Conservation (phyloP, 2,329 filamentous ascomycete species). For the Rhinocladiella similis region DNA sequence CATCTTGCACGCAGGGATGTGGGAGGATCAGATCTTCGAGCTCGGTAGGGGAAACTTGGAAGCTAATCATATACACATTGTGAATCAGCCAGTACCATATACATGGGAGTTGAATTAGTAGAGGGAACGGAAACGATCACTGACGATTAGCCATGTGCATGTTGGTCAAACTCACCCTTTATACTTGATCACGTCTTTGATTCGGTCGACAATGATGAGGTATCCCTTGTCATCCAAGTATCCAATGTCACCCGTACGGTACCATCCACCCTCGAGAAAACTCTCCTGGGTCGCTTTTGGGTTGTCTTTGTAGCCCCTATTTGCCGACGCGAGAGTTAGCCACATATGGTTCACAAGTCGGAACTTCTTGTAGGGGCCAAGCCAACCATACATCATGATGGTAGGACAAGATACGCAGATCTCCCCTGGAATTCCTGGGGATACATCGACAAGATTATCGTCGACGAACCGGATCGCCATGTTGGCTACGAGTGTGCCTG, state of each 20-base stretch:
- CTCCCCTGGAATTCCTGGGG: not conserved
- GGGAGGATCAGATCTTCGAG: slow-evolving; percentile 57
- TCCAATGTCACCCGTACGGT: slow-evolving; percentile 85
- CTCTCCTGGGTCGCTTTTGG: slow-evolving; percentile 3
- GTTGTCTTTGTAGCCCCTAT: slow-evolving; percentile 10
- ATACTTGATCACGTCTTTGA: slow-evolving; percentile 65
- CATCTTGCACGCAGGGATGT: slow-evolving; percentile 56
- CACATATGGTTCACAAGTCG: not conserved
- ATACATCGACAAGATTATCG: slow-evolving; percentile 1
- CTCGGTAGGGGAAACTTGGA: slow-evolving; percentile 69
- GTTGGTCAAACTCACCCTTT: slow-evolving; percentile 49
- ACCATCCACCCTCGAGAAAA: slow-evolving; percentile 60
- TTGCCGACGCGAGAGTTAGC: not conserved
- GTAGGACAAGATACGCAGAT: slow-evolving; percentile 5
- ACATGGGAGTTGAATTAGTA: too few relatives aligned
- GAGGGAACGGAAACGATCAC: too few relatives aligned
- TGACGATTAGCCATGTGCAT: too few relatives aligned
- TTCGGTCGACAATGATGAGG: slow-evolving; percentile 84
- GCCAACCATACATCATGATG: slow-evolving; percentile 2
- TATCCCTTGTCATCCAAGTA: slow-evolving; percentile 74
- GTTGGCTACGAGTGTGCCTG: slow-evolving; percentile 3
- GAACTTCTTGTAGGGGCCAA: too few relatives aligned
- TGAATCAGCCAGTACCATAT: too few relatives aligned
- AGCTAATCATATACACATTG: slow-evolving; percentile 32
- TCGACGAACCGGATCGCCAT: slow-evolving; percentile 2